Conservation (phyloP, 1,284 basidiomycete genomes). For the Bondarzewia mesenterica region DNA sequence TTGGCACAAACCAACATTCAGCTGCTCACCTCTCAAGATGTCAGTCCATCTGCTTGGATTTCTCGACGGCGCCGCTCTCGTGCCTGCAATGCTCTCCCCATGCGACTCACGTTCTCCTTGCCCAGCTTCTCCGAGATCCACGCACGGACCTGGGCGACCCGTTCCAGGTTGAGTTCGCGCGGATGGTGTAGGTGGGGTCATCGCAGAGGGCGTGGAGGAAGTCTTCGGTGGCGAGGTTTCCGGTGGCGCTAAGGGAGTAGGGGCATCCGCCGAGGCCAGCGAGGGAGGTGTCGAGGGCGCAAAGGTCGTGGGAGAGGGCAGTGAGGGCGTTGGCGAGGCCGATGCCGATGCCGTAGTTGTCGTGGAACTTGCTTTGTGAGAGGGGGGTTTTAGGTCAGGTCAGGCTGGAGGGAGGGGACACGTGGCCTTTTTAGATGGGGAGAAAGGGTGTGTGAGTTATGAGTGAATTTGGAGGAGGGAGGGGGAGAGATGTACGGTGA, state of each 20-base stretch:
- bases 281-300: conserved; percentile 68
- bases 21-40: too few species aligned
- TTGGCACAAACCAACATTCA: too few species aligned
- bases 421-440: background rate
- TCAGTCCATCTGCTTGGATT: too few species aligned
- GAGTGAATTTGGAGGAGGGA: background rate
- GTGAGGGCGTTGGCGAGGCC: conserved; percentile 68
- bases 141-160: too few species aligned
- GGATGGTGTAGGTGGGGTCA: conserved; percentile 48
- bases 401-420: background rate
- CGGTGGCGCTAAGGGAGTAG: conserved; percentile 91
- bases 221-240: conserved; percentile 91
- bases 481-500: conserved; percentile 67
- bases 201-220: conserved; percentile 79
- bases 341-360: conserved; percentile 75
- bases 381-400: conserved; percentile 1
- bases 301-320: conserved; percentile 57
- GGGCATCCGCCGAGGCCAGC: conserved; percentile 92
- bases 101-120: too few species aligned
- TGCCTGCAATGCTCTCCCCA: too few species aligned
- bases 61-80: too few species aligned
- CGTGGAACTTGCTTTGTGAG: conserved; percentile 44
- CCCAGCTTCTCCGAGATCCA: too few species aligned
- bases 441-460: background rate
- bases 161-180: too few species aligned